Conservation (phyloP, 768 basidiomycete species). For the Auricularia auricula-judae region DNA sequence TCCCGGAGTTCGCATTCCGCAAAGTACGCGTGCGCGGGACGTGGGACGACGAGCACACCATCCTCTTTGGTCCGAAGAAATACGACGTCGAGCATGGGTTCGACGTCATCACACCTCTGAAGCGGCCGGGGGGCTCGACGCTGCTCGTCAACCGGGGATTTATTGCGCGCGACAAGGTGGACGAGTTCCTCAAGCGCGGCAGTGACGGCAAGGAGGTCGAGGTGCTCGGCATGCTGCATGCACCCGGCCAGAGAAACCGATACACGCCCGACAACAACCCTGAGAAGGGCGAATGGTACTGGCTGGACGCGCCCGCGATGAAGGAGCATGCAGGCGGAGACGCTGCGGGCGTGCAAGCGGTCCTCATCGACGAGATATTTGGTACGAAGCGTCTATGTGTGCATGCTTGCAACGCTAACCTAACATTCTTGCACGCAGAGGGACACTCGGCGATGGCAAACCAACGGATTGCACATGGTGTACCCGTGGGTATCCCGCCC, state of each 20-base stretch:
- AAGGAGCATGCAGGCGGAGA: conserved; percentile 67
- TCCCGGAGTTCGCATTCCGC: conserved; percentile 85
- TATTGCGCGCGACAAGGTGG: conserved; percentile 42
- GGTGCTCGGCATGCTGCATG: conserved; percentile 79
- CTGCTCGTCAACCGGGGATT: conserved; percentile 92
- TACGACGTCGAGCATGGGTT: conserved; percentile 81
- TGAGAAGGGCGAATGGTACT: conserved; percentile 78
- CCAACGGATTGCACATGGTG: conserved; percentile 48
- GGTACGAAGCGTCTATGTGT: conserved; percentile 35
- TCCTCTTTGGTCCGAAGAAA: conserved; percentile 80
- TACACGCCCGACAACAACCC: conserved; percentile 90
- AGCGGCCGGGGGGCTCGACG: conserved; percentile 70
- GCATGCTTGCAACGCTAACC: neutral
- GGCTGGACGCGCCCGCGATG: conserved; percentile 79
- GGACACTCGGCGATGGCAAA: conserved; percentile 72
- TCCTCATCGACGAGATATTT: conserved; percentile 85
- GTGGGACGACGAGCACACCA: conserved; percentile 69
- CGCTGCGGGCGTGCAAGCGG: conserved; percentile 64
- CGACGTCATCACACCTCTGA: conserved; percentile 78
- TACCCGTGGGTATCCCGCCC: conserved; percentile 76
- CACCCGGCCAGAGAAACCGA: conserved; percentile 48
- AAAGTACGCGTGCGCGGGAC: conserved; percentile 68
- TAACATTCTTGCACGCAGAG: conserved; percentile 35
- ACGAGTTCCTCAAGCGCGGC: conserved; percentile 5
- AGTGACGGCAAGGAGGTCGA: conserved; percentile 45